Base-by-base conservation (phyloP, 169 alveolate genomes). In the Fabrea salina region DNA sequence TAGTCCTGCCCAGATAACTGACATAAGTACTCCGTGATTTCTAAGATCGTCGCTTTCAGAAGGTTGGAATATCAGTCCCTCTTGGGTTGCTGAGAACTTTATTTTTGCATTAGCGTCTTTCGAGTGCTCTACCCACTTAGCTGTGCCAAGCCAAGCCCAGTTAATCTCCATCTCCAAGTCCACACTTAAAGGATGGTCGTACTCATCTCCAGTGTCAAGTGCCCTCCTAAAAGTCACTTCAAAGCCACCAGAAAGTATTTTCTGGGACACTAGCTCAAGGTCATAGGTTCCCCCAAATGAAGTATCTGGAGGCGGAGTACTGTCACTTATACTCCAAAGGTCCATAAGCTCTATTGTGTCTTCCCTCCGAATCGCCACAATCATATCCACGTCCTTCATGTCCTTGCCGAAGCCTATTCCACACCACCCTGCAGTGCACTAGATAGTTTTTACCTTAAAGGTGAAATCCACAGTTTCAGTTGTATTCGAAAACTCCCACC, bases 361-460 rank as follows among this genome's bases (percentile, higher is more conserved):
- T 11, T 35, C 25, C 11, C 13, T n/a, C 8, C n/a, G 7, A 13
- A 61, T 33, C n/a, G 25, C 50, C 4, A 27, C 11, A 32, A 37
- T 37, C 74, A 61, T 61, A 37, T 61, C 74, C 32, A 27, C 25
- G 39, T 61, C 32, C 13, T 61, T 13, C 74, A 61, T 61, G 22
- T 16, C 74, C 7, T 33, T 25, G 0, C 74, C 74, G 25, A 61
- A 61, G 25, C 74, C 74, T 25, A 61, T 61, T 16, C 51, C 74
- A 3, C 74, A 61, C 22, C n/a, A 61, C 53, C 74, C 74, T 13
- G 11, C 50, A 61, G 39, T 61, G 50, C 74, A 61, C 74, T 61
- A 61, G 39, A 33, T 61, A 33, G 16, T 16, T 0, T 37, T 61
- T 61, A 61, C 74, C 25, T 61, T 37, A 37, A 61, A 61, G 32